Conservation (phyloP, 2,329 filamentous ascomycete genomes). For the Fusarium verticillioides region DNA sequence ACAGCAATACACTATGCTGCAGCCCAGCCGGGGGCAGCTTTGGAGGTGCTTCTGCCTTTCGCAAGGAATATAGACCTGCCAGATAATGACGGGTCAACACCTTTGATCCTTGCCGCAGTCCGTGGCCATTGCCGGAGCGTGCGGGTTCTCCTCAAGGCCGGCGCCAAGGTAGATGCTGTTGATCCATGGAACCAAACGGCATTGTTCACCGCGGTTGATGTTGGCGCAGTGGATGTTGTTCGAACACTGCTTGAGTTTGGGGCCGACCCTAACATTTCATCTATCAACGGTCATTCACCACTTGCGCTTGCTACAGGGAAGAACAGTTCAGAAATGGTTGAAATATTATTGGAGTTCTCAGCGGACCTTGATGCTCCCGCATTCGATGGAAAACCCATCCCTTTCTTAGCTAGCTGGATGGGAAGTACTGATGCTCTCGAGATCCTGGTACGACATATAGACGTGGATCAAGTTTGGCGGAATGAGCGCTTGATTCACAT, state of each 20-base stretch:
- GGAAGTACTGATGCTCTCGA: conserved; percentile 19
- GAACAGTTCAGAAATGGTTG: conserved; percentile 18
- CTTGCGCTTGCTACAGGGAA: conserved; percentile 19
- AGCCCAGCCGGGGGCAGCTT: conserved; percentile 13
- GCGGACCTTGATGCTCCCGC: conserved; percentile 13
- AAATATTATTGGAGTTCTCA: conserved; percentile 23
- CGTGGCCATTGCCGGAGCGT: conserved; percentile 19
- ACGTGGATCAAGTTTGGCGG: conserved; percentile 23
- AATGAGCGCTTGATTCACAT: conserved; percentile 28
- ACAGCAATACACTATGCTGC: conserved; percentile 36
- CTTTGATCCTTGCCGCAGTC: conserved; percentile 26
- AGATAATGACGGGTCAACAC: conserved; percentile 27
- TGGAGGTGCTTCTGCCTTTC: conserved; percentile 32
- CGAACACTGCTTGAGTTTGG: conserved; percentile 25
- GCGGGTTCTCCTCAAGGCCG: conserved; percentile 23
- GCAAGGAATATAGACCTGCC: conserved; percentile 19
- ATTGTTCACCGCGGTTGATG: conserved; percentile 24
- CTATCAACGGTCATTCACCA: conserved; percentile 17
- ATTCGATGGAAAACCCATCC: conserved; percentile 18
- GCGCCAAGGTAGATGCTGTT: conserved; percentile 20
- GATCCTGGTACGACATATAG: conserved; percentile 17
- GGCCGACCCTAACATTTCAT: conserved; percentile 22
- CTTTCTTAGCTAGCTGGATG: conserved; percentile 24
- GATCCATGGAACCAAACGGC: conserved; percentile 31
- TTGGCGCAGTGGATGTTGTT: conserved; percentile 17